Percentiles rank a stretch among this genome's conserved stretches.
phyloP scores from a whole-genome alignment of 768 basidiomycete species.

The Lactifluus echinatus region DNA sequence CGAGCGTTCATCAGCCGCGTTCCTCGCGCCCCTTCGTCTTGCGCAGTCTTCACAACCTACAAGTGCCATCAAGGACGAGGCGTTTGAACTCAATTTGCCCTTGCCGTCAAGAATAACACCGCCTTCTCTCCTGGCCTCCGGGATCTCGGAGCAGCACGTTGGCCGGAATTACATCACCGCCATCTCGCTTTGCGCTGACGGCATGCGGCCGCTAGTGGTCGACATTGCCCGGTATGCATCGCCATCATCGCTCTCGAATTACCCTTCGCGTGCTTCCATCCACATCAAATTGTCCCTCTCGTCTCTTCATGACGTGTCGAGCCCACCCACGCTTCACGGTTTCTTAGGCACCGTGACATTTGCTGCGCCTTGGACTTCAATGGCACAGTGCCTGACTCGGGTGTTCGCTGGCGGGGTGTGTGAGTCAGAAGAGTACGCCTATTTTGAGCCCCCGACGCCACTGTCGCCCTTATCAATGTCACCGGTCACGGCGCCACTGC shows the following conservation, averaged over 20 bases:
- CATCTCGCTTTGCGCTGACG: constrained; percentile 54
- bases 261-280: constrained; percentile 36
- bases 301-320: constrained; percentile 42
- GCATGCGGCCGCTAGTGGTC: constrained; percentile 55
- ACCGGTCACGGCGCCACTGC: constrained; percentile 45
- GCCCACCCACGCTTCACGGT: constrained; percentile 52
- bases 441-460: constrained; percentile 36
- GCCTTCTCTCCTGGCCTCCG: constrained; percentile 9
- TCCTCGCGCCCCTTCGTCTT: constrained; percentile 19
- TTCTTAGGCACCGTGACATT: constrained; percentile 52
- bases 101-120: constrained; percentile 10
- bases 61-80: constrained; percentile 12
- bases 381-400: constrained; percentile 56
- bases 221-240: constrained; percentile 45
- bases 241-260: constrained; percentile 32
- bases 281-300: constrained; percentile 52
- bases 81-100: constrained; percentile 12
- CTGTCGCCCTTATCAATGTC: constrained; percentile 13
- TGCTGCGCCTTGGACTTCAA: constrained; percentile 41
- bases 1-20: constrained; percentile 1
- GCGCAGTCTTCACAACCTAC: neutral
- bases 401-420: constrained; percentile 44
- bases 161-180: constrained; percentile 32
- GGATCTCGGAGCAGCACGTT: constrained; percentile 25
- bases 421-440: constrained; percentile 44